A percentile compares a stretch with the other conserved stretches of the same genome.
Conservation (phyloP, 768 basidiomycete species). For the Phaeotremella fagi region DNA sequence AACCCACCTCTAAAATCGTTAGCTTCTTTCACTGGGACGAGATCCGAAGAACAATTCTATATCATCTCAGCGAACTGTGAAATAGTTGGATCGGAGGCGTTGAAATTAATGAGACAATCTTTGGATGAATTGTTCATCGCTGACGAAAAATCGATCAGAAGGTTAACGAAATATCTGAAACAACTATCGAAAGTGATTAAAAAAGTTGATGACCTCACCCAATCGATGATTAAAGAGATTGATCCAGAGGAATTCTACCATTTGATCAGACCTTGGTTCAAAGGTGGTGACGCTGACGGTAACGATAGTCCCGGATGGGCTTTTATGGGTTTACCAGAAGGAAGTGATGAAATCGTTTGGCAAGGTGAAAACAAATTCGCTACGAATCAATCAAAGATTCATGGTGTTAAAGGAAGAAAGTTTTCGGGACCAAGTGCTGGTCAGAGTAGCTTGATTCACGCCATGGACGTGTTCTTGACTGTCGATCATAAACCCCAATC, state of each 20-base stretch:
- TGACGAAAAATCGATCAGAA: constrained; percentile 60
- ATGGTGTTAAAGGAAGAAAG: constrained; percentile 24
- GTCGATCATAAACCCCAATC: constrained; percentile 51
- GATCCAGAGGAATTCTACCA: constrained; percentile 78
- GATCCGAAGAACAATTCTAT: constrained; percentile 82
- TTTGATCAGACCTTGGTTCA: constrained; percentile 86
- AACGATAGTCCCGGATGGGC: constrained; percentile 51
- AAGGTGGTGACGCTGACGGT: constrained; percentile 64
- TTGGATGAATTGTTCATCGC: constrained; percentile 88
- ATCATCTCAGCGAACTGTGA: constrained; percentile 81
- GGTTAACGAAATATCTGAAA: constrained; percentile 64
- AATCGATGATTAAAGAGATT: constrained; percentile 64
- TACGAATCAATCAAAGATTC: constrained; percentile 3
- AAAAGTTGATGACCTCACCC: constrained; percentile 60
- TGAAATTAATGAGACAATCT: constrained; percentile 75
- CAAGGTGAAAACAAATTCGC: constrained; percentile 14
- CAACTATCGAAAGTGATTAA: constrained; percentile 63
- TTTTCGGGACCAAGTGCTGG: constrained; percentile 89
- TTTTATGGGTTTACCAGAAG: constrained; percentile 66
- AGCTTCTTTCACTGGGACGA: constrained; percentile 64
- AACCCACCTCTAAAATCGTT: constrained; percentile 56
- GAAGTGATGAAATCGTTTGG: constrained; percentile 52
- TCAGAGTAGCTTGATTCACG: constrained; percentile 77
- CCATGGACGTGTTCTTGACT: constrained; percentile 47
- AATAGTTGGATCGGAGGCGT: constrained; percentile 72